These are phyloP conservation scores for Purpureocillium lavendulum DNA, from an alignment of 2,329 filamentous ascomycete genomes.

Conservation along the genomic window DNA sequence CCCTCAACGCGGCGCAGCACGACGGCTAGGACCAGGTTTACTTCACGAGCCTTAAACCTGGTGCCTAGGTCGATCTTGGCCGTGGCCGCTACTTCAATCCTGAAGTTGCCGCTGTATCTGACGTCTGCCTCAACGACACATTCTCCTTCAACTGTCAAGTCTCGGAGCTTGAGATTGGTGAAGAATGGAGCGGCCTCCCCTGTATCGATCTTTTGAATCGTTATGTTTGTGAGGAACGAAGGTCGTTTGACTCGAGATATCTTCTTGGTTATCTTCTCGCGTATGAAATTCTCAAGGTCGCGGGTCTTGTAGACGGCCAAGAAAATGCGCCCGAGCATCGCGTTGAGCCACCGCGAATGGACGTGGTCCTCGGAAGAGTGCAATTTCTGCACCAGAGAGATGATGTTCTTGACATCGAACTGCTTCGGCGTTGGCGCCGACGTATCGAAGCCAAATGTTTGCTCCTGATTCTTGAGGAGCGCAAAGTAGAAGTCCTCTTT, in stretches of 20 bases:
- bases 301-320: constrained; percentile 79
- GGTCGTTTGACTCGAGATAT: constrained; percentile 90
- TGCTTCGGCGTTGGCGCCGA: constrained; percentile 59
- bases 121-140: constrained; percentile 81
- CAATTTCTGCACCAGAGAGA: constrained; percentile 79
- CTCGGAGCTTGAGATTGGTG: constrained; percentile 79
- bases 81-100: constrained; percentile 84
- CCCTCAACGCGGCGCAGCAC: constrained; percentile 80
- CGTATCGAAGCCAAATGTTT: constrained; percentile 46
- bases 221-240: constrained; percentile 76
- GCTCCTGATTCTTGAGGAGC: constrained; percentile 75
- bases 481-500: constrained; percentile 99
- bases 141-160: constrained; percentile 87
- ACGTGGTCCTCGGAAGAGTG: constrained; percentile 88
- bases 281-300: constrained; percentile 70
- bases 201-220: constrained; percentile 75
- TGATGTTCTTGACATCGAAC: constrained; percentile 80
- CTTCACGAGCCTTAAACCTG: constrained; percentile 82
- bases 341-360: constrained; percentile 91
- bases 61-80: constrained; percentile 84
- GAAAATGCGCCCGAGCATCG: constrained; percentile 80
- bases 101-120: constrained; percentile 81
- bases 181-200: constrained; percentile 83
- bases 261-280: constrained; percentile 88
- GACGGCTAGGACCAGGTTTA: constrained; percentile 80